A percentile compares a stretch with the other conserved stretches of the same genome.
Evolutionary conservation across 768 basidiomycete genomes (phyloP).

Genomic region (Dentipellis sp.): DNA sequence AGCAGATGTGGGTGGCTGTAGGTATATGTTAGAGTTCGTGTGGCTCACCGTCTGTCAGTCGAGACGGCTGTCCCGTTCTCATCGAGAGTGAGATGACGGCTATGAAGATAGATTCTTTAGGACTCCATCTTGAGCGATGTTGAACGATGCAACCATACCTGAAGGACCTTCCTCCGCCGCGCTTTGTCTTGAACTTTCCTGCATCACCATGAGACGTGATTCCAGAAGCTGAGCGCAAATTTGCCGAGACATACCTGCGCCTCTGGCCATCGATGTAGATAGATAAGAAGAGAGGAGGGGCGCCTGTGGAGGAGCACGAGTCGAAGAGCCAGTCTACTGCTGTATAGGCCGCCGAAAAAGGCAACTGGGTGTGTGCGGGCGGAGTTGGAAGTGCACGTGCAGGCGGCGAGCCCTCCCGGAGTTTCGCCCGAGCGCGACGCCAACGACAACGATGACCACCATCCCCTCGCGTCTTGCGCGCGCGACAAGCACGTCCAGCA

Average conservation of each 20-base stretch:
- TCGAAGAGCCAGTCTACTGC: background rate
- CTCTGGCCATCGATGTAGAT: background rate
- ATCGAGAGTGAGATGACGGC: slow-evolving; percentile 14
- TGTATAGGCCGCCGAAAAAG: background rate
- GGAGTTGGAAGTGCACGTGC: background rate
- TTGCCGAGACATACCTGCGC: background rate
- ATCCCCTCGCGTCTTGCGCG: slow-evolving; percentile 87
- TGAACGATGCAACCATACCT: slow-evolving; percentile 14
- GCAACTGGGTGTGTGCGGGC: background rate
- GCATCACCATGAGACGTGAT: background rate
- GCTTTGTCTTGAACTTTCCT: slow-evolving; percentile 33
- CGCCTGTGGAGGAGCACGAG: background rate
- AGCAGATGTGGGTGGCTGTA: slow-evolving; percentile 16
- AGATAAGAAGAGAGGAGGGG: background rate
- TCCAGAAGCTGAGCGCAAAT: background rate
- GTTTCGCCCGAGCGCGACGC: background rate
- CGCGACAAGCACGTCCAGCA: slow-evolving; percentile 48
- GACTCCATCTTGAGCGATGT: too few species aligned
- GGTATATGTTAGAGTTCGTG: background rate
- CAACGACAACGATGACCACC: slow-evolving; percentile 46
- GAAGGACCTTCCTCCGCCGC: slow-evolving; percentile 35
- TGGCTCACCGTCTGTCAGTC: slow-evolving; percentile 11
- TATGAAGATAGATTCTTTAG: slow-evolving; percentile 8
- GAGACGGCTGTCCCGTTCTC: slow-evolving; percentile 22
- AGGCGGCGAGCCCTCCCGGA: background rate